Evolutionary conservation across 2,329 filamentous ascomycete genomes (phyloP), one percentile per base, ranked within the genome.

Genomic region (Aspergillus sp.): DNA sequence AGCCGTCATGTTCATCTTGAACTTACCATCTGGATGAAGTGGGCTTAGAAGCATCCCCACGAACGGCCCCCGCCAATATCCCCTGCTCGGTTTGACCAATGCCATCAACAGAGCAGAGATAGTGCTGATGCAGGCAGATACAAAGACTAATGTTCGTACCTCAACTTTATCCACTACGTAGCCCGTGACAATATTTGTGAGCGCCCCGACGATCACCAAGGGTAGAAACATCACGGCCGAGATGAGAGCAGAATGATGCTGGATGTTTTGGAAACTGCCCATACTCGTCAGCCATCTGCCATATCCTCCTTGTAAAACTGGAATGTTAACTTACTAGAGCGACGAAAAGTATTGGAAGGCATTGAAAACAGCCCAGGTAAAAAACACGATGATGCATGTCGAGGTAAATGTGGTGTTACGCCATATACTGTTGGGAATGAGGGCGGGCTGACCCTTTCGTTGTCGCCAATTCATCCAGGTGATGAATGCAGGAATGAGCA

Each of bases 341-440:
- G 49, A 53, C 5, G 59, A 44, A 17, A 62, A 62, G 8, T 62
- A 62, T 63, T 84, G 82, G 64, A 83, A 76, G 0, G 75, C 75
- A 50, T 82, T 81, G 5, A 81, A 61, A 0, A 81, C 79, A 0
- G 78, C 81, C 59, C 73, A 81, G 0, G 81, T 77, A 3, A 85
- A 62, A 4, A 81, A 68, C 1, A 85, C 76, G 4, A 78, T 82
- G 3, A 81, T 64, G 66, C 86, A 88, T 19, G 86, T 81, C 25
- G 75, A 79, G 0, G 83, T 81, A 65, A 88, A 89, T 2, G 82
- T 72, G 0, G 72, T 69, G 48, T 85, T 87, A n/a, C 74, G 78
- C 86, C 86, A 89, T 0, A 89, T 72, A 0, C 80, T 81, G 68
- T 88, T 88, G 0, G 86, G 86, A 21, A 89, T 87, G 7, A 89